Evolutionary conservation across 2,329 filamentous ascomycete genomes (phyloP).

Genomic region (Fulvia fulva): DNA sequence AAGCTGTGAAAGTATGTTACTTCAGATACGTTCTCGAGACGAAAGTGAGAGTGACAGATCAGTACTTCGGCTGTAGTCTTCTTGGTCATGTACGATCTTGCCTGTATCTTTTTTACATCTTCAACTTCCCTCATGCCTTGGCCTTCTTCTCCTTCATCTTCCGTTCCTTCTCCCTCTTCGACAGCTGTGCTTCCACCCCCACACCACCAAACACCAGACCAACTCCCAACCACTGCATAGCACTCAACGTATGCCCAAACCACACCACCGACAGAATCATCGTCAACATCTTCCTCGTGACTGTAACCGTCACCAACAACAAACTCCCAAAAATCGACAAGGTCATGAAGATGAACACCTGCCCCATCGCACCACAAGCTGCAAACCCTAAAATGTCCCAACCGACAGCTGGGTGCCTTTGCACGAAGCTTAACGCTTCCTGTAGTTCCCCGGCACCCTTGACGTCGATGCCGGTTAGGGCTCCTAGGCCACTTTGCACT

Average conservation of each 20-base stretch:
- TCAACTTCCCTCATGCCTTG: background rate
- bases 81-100: background rate
- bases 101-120: background rate
- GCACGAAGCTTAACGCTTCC: slow-evolving; percentile 77
- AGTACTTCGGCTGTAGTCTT: background rate
- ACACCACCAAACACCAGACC: slow-evolving; percentile 92
- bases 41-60: background rate
- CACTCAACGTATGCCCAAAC: slow-evolving; percentile 81
- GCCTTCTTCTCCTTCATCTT: slow-evolving; percentile 62
- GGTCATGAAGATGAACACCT: slow-evolving; percentile 86
- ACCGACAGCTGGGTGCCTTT: slow-evolving; percentile 73
- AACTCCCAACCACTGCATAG: slow-evolving; percentile 94
- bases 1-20: background rate
- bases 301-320: slow-evolving; percentile 90
- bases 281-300: slow-evolving; percentile 97
- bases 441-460: slow-evolving; percentile 69
- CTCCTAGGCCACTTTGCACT: slow-evolving; percentile 53
- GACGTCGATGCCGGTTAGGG: slow-evolving; percentile 39
- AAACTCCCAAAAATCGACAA: slow-evolving; percentile 88
- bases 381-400: slow-evolving; percentile 87
- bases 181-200: slow-evolving; percentile 81
- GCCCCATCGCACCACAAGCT: slow-evolving; percentile 83
- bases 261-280: slow-evolving; percentile 95
- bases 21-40: background rate
- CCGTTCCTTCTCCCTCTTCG: slow-evolving; percentile 74